Evolutionary conservation across 2,329 filamentous ascomycete species (phyloP).

Genomic region (Diaporthe sp.): DNA sequence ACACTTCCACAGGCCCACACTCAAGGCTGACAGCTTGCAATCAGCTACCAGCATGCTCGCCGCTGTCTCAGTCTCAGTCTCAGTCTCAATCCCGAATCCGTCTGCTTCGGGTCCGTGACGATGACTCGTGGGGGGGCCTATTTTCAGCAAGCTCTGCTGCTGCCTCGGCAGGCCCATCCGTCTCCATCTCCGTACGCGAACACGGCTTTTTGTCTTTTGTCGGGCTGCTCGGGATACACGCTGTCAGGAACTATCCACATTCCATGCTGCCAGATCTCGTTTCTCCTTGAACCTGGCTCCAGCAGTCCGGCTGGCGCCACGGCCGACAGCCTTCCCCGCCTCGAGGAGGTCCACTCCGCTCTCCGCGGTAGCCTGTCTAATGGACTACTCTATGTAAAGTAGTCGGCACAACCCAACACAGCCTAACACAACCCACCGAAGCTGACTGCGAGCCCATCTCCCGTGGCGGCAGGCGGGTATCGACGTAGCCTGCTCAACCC

Average conservation of each 20-base stretch:
- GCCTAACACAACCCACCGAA: neutral
- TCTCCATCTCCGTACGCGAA: neutral
- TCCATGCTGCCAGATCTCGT: neutral
- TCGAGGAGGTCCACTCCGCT: constrained; percentile 3
- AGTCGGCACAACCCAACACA: neutral
- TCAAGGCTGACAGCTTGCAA: neutral
- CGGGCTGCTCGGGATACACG: neutral
- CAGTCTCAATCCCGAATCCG: neutral
- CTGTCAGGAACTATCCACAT: neutral
- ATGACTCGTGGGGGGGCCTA: constrained; percentile 17
- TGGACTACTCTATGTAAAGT: neutral
- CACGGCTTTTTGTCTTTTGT: no score
- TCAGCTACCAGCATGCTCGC: neutral
- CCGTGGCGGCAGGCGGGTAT: neutral
- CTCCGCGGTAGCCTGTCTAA: constrained; percentile 2
- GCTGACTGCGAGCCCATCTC: constrained; percentile 6
- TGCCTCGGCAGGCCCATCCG: neutral
- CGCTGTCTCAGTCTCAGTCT: constrained; percentile 17
- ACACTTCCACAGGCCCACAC: neutral
- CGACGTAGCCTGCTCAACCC: neutral
- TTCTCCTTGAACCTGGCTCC: neutral
- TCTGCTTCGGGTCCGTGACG: constrained; percentile 12
- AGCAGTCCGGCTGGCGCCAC: constrained; percentile 35
- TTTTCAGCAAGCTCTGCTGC: constrained; percentile 5
- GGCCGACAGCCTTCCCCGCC: constrained; percentile 30